Percentiles rank a stretch among this genome's conserved stretches.
phyloP scores from a whole-genome alignment of 202 grass and related monocot genomes.

The Saccharum hybrid region DNA sequence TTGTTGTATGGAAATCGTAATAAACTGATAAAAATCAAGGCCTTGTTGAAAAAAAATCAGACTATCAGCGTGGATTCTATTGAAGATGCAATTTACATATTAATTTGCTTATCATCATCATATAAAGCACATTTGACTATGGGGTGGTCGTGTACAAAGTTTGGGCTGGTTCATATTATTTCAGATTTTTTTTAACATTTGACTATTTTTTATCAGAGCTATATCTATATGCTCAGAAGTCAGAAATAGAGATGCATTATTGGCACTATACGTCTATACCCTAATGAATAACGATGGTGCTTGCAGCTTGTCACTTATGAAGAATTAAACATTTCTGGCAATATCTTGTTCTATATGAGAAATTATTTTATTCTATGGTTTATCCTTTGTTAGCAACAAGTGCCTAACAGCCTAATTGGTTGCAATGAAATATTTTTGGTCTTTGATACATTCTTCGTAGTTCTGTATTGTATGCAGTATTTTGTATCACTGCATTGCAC shows the following conservation, averaged over 20 bases:
- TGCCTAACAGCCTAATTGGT: background rate
- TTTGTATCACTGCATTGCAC: background rate
- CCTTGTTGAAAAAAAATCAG: background rate
- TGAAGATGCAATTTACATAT: background rate
- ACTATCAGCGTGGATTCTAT: conserved; percentile 14
- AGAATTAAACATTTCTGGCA: conserved; percentile 11
- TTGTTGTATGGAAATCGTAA: too few relatives aligned
- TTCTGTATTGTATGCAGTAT: too few relatives aligned
- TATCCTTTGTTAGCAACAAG: background rate
- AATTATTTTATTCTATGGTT: conserved; percentile 6
- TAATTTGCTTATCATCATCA: conserved; percentile 5
- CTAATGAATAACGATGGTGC: background rate
- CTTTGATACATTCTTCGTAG: background rate
- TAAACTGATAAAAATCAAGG: too few relatives aligned
- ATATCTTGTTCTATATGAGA: conserved; percentile 13
- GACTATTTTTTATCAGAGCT: background rate
- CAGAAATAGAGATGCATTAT: background rate
- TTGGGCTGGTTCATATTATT: conserved; percentile 13
- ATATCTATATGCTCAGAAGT: background rate
- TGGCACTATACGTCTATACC: background rate
- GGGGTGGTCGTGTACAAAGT: background rate
- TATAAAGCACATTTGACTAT: background rate
- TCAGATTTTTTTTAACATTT: background rate
- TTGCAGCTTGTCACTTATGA: conserved; percentile 28
- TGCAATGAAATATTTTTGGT: too few relatives aligned